Evolutionary conservation across 1,284 basidiomycete genomes (phyloP), one percentile per base, ranked within the genome.

Genomic region (Boletus sp.): DNA sequence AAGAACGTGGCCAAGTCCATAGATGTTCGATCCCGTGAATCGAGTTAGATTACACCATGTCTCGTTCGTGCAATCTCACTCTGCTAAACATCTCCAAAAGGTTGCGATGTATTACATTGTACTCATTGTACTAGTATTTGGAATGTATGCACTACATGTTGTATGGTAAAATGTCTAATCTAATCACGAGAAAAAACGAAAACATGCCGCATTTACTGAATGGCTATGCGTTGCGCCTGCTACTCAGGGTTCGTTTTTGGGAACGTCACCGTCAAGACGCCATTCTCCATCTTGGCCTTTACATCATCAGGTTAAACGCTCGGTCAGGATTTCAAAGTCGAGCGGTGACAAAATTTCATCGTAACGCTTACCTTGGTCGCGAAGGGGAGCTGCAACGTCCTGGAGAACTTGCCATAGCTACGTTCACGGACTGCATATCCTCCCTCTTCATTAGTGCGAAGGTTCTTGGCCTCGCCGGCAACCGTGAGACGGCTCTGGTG

Each of bases 391-490:
- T 23, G 37, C 16, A 38, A 19, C 8, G 29, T 48, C 23, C 45
- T 7, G 10, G 47, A 48, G 17, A 69, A 73, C 47, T 63, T 67
- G 19, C 72, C 71, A 47, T 52, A 63, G 8, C 59, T 56, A 6
- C 71, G 57, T 56, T 73, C 72, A 13, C 61, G 62, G 9, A 72
- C 64, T 4, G 61, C 55, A 39, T 68, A 72, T 1, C 70, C 68
- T 8, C 59, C 57, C 25, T 44, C 19, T 13, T 46, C 33, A 5
- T 22, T 53, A 38, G 65, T 53, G 19, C 47, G 48, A 9, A 66
- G 55, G 30, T 55, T 42, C 35, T 57, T 61, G 42, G 49, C 51
- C 48, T 70, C 67, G 9, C 71, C 72, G 8, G 69, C 61, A 13
- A 74, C 55, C 22, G 59, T 66, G 44, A 75, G 68, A 20, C 61